phyloP scores from a whole-genome alignment of 139 green algal species.

The Zygnema circumcarinatum region DNA sequence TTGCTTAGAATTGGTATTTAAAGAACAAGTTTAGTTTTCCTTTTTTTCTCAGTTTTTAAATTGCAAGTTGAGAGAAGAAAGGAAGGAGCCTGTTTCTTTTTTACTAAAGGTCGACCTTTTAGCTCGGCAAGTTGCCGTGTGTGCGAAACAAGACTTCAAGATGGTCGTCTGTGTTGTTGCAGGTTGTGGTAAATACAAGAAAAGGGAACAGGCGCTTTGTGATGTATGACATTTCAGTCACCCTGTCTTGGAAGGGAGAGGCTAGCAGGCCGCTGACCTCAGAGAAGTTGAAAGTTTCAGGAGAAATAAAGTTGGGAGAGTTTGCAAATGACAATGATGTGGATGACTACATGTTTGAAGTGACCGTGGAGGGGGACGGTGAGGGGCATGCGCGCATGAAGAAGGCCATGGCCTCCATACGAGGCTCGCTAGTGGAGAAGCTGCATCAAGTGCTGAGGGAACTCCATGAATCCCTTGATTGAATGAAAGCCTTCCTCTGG shows the following conservation, averaged over 20 bases:
- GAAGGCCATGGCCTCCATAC: background rate
- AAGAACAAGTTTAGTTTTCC: too few relatives aligned
- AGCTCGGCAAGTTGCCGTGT: too few relatives aligned
- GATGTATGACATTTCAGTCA: constrained; percentile 76
- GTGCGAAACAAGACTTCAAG: too few relatives aligned
- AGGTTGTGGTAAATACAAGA: constrained; percentile 73
- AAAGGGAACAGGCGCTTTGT: constrained; percentile 84
- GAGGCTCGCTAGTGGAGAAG: constrained; percentile 7
- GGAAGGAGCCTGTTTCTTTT: too few relatives aligned
- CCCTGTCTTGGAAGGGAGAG: constrained; percentile 70
- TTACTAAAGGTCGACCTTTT: too few relatives aligned
- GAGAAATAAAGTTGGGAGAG: constrained; percentile 70
- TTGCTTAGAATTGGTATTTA: too few relatives aligned
- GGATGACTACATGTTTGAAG: constrained; percentile 72
- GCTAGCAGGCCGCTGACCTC: constrained; percentile 2
- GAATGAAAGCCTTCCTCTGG: background rate
- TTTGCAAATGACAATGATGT: constrained; percentile 73
- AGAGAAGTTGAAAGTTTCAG: constrained; percentile 59
- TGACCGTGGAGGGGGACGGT: constrained; percentile 66
- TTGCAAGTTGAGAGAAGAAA: too few relatives aligned
- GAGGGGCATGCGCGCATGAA: constrained; percentile 49
- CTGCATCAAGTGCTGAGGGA: constrained; percentile 21
- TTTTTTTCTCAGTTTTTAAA: too few relatives aligned
- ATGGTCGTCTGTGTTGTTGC: background rate
- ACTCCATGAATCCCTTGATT: background rate